Evolutionary conservation across 805 yeast species (phyloP).

Genomic region (Allodekkera sacchari): DNA sequence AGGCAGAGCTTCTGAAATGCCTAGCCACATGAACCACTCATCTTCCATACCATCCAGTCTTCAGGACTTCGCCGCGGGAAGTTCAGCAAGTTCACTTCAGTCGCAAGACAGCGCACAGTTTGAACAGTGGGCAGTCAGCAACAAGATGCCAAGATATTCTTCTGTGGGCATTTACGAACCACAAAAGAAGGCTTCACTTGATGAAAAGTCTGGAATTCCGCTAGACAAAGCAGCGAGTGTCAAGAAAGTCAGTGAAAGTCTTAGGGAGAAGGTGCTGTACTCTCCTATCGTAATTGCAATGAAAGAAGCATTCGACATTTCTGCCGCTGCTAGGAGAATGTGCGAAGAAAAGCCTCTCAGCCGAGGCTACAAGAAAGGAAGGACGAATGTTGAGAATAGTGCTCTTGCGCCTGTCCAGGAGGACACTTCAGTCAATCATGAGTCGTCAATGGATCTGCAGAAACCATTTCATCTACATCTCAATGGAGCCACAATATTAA

Average conservation of each 20-base stretch:
- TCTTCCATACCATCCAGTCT: too few relatives aligned
- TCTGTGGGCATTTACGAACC: neutral
- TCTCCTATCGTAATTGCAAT: conserved; percentile 54
- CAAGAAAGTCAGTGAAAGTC: too few relatives aligned
- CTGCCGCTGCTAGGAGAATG: conserved; percentile 53
- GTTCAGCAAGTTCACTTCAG: neutral
- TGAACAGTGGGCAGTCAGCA: neutral
- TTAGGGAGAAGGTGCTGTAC: conserved; percentile 25
- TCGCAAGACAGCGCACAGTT: neutral
- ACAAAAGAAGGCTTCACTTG: neutral
- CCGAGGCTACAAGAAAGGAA: conserved; percentile 6
- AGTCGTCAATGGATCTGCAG: neutral
- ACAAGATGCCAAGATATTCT: neutral
- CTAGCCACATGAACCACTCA: too few relatives aligned
- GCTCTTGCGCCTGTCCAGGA: conserved; percentile 7
- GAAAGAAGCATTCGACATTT: conserved; percentile 52
- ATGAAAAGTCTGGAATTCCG: too few relatives aligned
- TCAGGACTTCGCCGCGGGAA: neutral
- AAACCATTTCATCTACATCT: conserved; percentile 36
- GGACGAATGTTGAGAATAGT: conserved; percentile 2
- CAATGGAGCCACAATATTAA: conserved; percentile 46
- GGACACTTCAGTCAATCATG: conserved; percentile 3
- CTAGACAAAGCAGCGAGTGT: too few relatives aligned
- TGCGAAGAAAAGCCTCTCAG: conserved; percentile 37
- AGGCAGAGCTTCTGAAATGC: neutral